phyloP scores from a whole-genome alignment of 768 basidiomycete genomes.

The Basidioascus undulatus region DNA sequence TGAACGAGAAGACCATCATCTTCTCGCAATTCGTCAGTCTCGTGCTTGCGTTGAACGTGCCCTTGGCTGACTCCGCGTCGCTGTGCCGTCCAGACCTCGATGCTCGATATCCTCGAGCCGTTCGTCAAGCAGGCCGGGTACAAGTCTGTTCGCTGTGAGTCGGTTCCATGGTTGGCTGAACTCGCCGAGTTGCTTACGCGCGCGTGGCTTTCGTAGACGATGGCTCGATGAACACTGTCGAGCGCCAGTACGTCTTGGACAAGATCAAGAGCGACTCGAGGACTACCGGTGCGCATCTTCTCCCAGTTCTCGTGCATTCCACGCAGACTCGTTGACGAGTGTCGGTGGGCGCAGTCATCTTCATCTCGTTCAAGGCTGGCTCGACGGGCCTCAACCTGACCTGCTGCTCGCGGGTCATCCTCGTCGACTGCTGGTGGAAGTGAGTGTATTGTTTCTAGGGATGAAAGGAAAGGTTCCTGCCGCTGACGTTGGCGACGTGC shows the following conservation, averaged over 20 bases:
- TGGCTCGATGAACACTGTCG: conserved; percentile 52
- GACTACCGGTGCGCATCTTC: no score
- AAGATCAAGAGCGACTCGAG: conserved; percentile 37
- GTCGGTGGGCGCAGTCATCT: no score
- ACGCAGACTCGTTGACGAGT: no score
- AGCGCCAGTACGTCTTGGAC: conserved; percentile 49
- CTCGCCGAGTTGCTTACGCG: neutral
- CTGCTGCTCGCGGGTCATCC: conserved; percentile 78
- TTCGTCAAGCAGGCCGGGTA: conserved; percentile 47
- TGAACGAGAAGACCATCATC: conserved; percentile 71
- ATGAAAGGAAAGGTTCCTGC: conserved; percentile 6
- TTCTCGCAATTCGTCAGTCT: conserved; percentile 39
- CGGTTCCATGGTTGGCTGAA: neutral
- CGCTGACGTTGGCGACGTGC: neutral
- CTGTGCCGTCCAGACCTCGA: conserved; percentile 25
- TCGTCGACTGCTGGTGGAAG: conserved; percentile 74
- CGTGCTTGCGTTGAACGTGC: neutral
- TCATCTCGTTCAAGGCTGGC: conserved; percentile 72
- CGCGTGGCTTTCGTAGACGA: conserved; percentile 36
- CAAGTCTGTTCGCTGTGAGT: conserved; percentile 66
- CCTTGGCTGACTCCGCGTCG: neutral
- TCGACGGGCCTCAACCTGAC: conserved; percentile 59
- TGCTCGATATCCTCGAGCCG: conserved; percentile 62
- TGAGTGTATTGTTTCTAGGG: conserved; percentile 2
- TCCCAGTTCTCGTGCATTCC: no score